Evolutionary conservation across 768 basidiomycete species (phyloP), one percentile per base, ranked within the genome.

Genomic region (Boletus fagicola): DNA sequence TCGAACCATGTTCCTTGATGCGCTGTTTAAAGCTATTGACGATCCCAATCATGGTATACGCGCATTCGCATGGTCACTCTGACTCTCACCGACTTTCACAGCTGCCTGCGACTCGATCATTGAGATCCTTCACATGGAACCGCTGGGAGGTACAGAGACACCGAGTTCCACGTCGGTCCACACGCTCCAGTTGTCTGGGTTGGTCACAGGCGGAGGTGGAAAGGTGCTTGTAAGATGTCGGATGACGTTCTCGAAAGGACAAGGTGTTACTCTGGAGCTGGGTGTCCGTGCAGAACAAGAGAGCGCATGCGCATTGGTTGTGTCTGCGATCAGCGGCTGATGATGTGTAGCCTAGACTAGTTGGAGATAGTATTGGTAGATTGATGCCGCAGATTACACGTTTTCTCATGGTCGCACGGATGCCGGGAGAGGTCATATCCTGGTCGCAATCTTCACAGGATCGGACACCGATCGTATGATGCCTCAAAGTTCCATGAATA

Each of bases 41-140:
- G 52, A 51, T 43, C 63, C 55, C 60, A 62, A 61, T 59, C 33
- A 30, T 53, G 70, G 49, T 36, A 58, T 49, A 13, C 30, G 46
- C 51, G 39, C 38, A 54, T 60, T 62, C 63, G 36, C 64, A 56
- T 61, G 63, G 31, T 20, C 24, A 15, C 46, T 22, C 11, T 39
- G 24, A 43, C 56, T 59, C 22, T 57, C 61, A 36, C 56, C 28
- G 51, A 43, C 36, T 39, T 62, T 55, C 57, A 47, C 69, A 96
- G 95, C 94, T 66, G 96, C 96, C 12, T 97, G 95, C 74, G 90
- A 94, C 68, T 97, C 96, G 28, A 89, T 98, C 65, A 84, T 95
- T 65, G 95, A 97, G 68, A 90, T 98, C 31, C 86, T 98, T 60
- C 90, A 92, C 70, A 98, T 99, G 96, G 94, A 98, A 68, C 83